phyloP scores from a whole-genome alignment of 2,329 filamentous ascomycete genomes.

The Pseudogymnoascus verrucosus region DNA sequence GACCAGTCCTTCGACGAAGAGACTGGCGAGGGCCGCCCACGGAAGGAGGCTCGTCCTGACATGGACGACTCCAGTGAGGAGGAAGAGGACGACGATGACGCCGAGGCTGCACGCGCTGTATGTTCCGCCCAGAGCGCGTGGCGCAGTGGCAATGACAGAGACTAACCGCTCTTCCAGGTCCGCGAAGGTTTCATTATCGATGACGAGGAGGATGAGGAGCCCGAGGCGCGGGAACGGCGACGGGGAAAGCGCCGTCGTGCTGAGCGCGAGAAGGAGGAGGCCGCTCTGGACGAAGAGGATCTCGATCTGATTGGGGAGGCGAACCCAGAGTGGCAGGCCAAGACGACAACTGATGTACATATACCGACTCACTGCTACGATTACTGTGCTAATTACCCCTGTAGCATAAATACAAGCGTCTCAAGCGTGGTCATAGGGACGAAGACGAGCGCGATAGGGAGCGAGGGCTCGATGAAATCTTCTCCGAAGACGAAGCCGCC shows the following conservation, averaged over 20 bases:
- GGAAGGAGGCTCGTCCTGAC: conserved; percentile 34
- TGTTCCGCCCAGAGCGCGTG: conserved; percentile 18
- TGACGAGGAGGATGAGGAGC: conserved; percentile 70
- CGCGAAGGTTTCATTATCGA: conserved; percentile 95
- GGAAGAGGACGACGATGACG: conserved; percentile 86
- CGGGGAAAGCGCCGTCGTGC: conserved; percentile 69
- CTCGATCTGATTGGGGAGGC: conserved; percentile 87
- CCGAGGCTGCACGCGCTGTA: conserved; percentile 73
- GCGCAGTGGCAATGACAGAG: conserved; percentile 16
- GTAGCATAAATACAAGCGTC: conserved; percentile 87
- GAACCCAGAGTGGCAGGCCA: conserved; percentile 60
- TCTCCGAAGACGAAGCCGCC: conserved; percentile 87
- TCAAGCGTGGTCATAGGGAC: conserved; percentile 83
- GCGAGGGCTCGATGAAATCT: conserved; percentile 82
- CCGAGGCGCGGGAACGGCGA: conserved; percentile 43
- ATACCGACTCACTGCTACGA: neutral
- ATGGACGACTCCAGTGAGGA: conserved; percentile 86
- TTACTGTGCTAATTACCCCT: conserved; percentile 18
- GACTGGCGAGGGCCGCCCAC: conserved; percentile 48
- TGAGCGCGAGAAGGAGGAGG: conserved; percentile 77
- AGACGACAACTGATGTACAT: conserved; percentile 60
- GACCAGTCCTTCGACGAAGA: conserved; percentile 78
- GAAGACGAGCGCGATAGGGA: conserved; percentile 59
- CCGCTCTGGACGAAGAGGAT: conserved; percentile 86
- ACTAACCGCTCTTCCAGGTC: conserved; percentile 44